These are phyloP conservation scores for Boletus coccyginus DNA, from an alignment of 768 basidiomycete genomes.

Conservation along the genomic window DNA sequence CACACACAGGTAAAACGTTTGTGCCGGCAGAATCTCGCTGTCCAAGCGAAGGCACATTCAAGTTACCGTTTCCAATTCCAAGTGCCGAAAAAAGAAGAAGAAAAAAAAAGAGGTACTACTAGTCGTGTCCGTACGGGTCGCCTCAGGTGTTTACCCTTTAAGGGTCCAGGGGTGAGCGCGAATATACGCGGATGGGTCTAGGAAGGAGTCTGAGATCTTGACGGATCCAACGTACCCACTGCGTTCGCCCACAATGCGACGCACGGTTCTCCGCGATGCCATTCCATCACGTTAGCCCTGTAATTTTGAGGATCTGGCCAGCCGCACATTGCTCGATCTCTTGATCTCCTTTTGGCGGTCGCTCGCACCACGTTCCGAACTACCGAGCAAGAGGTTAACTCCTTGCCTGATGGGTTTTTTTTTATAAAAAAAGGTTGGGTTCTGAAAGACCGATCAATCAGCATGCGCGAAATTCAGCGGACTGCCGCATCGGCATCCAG, in stretches of 20 bases:
- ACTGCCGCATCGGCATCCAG: not conserved
- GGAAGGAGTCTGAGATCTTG: not conserved
- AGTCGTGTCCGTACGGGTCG: not conserved
- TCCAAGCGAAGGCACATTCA: constrained; percentile 6
- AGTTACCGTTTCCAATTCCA: not conserved
- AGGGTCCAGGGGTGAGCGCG: not conserved
- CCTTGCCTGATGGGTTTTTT: not conserved
- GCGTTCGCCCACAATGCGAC: not conserved
- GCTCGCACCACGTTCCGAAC: not conserved
- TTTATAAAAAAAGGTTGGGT: not conserved
- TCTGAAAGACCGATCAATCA: constrained; percentile 3
- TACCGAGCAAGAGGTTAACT: not conserved
- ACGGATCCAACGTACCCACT: not conserved
- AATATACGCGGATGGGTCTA: not conserved
- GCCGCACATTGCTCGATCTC: not conserved
- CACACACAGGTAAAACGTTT: not conserved
- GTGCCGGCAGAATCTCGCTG: not conserved
- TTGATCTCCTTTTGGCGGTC: not conserved
- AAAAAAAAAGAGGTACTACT: not conserved
- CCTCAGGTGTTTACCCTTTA: not conserved
- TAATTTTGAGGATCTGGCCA: not conserved
- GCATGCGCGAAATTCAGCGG: not conserved
- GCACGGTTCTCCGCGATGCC: not conserved
- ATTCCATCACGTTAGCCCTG: not conserved
- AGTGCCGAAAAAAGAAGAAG: not conserved